phyloP scores from a whole-genome alignment of 2,329 filamentous ascomycete genomes.

The Phialocephala subalpina region DNA sequence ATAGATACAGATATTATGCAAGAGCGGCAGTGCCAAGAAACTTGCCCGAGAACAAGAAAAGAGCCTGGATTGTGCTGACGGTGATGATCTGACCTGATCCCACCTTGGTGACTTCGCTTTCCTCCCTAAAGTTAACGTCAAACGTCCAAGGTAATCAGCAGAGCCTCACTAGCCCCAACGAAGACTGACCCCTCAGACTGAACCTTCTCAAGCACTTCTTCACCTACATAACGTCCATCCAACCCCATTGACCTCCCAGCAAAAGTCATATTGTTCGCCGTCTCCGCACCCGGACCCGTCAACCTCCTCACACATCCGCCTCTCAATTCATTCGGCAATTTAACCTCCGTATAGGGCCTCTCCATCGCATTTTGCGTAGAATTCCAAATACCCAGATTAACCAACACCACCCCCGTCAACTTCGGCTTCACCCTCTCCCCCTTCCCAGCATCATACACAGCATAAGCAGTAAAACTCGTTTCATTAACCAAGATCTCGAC shows the following conservation, averaged over 20 bases:
- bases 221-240: slow-evolving; percentile 16
- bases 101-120: too few relatives aligned
- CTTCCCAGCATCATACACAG: slow-evolving; percentile 29
- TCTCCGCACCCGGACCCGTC: slow-evolving; percentile 27
- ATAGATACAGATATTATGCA: too few relatives aligned
- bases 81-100: too few relatives aligned
- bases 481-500: slow-evolving; percentile 25
- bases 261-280: slow-evolving; percentile 27
- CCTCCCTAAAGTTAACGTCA: too few relatives aligned
- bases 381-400: slow-evolving; percentile 35
- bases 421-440: not conserved
- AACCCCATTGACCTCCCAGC: slow-evolving; percentile 24
- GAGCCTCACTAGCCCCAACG: not conserved
- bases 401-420: slow-evolving; percentile 17
- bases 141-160: not conserved
- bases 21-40: too few relatives aligned
- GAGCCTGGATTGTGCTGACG: too few relatives aligned
- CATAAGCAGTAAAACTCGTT: slow-evolving; percentile 30
- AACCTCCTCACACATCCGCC: slow-evolving; percentile 16
- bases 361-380: slow-evolving; percentile 17
- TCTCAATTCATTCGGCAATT: slow-evolving; percentile 15
- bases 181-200: not conserved
- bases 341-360: slow-evolving; percentile 26
- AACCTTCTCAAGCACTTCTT: slow-evolving; percentile 14
- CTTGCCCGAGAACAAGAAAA: too few relatives aligned